These are phyloP conservation scores for Ensete glaucum DNA, from an alignment of 176 grass and related monocot genomes.

Conservation along the genomic window DNA sequence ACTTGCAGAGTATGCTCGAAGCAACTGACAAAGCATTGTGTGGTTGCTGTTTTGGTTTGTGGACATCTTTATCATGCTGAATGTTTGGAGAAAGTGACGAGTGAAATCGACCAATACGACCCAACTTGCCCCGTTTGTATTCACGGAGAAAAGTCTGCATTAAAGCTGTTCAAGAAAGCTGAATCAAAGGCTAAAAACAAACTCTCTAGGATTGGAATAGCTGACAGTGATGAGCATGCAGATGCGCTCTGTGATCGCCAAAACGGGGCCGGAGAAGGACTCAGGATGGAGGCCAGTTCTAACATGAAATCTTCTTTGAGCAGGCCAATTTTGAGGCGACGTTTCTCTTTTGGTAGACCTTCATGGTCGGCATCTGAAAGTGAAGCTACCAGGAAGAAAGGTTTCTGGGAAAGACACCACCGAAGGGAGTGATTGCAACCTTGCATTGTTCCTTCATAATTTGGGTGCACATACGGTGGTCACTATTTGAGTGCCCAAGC, in stretches of 20 bases:
- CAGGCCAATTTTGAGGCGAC: conserved; percentile 42
- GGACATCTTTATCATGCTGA: conserved; percentile 59
- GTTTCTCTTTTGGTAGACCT: conserved; percentile 48
- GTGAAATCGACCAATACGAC: conserved; percentile 55
- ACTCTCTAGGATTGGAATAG: conserved; percentile 30
- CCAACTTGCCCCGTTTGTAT: conserved; percentile 60
- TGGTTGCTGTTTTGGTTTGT: conserved; percentile 53
- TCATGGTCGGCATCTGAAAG: conserved; percentile 17
- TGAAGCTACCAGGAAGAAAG: conserved; percentile 45
- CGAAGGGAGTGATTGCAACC: conserved; percentile 27
- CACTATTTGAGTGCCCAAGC: neutral
- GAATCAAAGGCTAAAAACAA: conserved; percentile 29
- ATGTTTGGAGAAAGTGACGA: conserved; percentile 63
- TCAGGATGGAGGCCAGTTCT: conserved; percentile 34
- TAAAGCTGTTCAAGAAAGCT: conserved; percentile 42
- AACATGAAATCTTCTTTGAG: conserved; percentile 47
- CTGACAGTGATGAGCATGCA: conserved; percentile 8
- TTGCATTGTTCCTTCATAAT: neutral
- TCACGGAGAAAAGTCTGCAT: conserved; percentile 41
- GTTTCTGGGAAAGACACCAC: conserved; percentile 56
- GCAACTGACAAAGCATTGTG: conserved; percentile 29
- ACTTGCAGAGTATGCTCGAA: conserved; percentile 68
- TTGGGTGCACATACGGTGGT: neutral
- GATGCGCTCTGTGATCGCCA: conserved; percentile 22
- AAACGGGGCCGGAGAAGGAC: conserved; percentile 21